Percentiles rank a stretch among this genome's conserved stretches.
These are phyloP conservation scores for Geosiphon pyriformis DNA, from an alignment of 192 early-diverging fungal species.

Conservation along the genomic window DNA sequence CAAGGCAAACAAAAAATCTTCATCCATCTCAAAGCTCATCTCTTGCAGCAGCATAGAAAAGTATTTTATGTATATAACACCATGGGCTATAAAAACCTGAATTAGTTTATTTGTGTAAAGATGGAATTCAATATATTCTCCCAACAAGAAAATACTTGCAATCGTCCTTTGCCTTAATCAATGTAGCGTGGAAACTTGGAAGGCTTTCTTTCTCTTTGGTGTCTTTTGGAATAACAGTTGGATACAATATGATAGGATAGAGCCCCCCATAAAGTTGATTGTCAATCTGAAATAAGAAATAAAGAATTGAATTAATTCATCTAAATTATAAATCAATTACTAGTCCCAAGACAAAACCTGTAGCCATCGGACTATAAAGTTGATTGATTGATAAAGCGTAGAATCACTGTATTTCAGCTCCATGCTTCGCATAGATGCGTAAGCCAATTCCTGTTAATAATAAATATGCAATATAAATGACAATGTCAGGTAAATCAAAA, in stretches of 20 bases:
- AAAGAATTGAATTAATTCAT: not conserved
- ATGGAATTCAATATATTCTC: not conserved
- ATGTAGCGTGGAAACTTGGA: conserved; percentile 64
- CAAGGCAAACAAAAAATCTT: conserved; percentile 82
- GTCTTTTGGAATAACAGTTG: conserved; percentile 77
- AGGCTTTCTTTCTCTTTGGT: conserved; percentile 45
- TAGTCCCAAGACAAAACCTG: conserved; percentile 39
- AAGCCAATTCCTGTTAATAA: conserved; percentile 68
- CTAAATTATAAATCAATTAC: not conserved
- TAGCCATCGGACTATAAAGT: conserved; percentile 81
- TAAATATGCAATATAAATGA: not conserved
- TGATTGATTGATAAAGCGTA: conserved; percentile 71
- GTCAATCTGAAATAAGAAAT: conserved; percentile 68
- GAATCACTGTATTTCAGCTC: conserved; percentile 78
- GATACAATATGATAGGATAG: conserved; percentile 92
- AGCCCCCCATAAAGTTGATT: conserved; percentile 87
- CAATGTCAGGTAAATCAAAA: not conserved
- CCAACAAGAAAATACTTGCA: conserved; percentile 38
- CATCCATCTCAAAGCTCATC: conserved; percentile 89
- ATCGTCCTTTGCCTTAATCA: conserved; percentile 85
- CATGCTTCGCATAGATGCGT: conserved; percentile 71
- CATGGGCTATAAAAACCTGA: conserved; percentile 57
- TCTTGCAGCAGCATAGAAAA: conserved; percentile 91
- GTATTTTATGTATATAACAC: conserved; percentile 93
- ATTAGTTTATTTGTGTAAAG: conserved; percentile 2